Conservation (phyloP, 1,284 basidiomycete genomes). For the Tausonia pullulans region DNA sequence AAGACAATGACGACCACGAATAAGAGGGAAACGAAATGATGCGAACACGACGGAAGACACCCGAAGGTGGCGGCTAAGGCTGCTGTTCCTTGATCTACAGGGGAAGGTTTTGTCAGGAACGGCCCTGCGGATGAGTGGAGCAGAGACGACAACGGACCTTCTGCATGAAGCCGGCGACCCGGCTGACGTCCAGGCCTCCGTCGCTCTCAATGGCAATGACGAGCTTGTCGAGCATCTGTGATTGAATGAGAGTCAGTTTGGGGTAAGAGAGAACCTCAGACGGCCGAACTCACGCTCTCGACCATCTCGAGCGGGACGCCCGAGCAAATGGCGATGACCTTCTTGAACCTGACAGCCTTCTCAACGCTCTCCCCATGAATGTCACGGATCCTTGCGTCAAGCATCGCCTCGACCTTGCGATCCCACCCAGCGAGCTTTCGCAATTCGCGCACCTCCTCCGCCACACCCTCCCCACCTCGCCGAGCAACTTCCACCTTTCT, state of each 20-base stretch:
- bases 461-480: not conserved
- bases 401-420: slow-evolving; percentile 54
- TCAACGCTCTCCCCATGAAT: slow-evolving; percentile 63
- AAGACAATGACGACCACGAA: too few relatives aligned
- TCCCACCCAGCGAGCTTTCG: slow-evolving; percentile 44
- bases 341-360: slow-evolving; percentile 75
- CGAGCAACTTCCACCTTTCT: not conserved
- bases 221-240: slow-evolving; percentile 68
- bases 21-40: too few relatives aligned
- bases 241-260: slow-evolving; percentile 12
- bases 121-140: not conserved
- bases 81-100: too few relatives aligned
- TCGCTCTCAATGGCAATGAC: slow-evolving; percentile 78
- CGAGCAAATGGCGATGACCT: slow-evolving; percentile 72
- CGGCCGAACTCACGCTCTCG: slow-evolving; percentile 43
- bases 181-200: slow-evolving; percentile 64
- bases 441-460: not conserved
- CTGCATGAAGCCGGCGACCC: slow-evolving; percentile 75
- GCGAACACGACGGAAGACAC: too few relatives aligned
- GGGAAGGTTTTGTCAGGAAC: too few relatives aligned
- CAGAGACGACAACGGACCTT: not conserved
- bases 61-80: too few relatives aligned
- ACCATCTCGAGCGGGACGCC: slow-evolving; percentile 68
- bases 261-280: slow-evolving; percentile 7
- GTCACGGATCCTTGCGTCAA: slow-evolving; percentile 51